A percentile compares a stretch with the other conserved stretches of the same genome.
Evolutionary conservation across 2,329 filamentous ascomycete species (phyloP).

Genomic region (Clarireedia sp.): DNA sequence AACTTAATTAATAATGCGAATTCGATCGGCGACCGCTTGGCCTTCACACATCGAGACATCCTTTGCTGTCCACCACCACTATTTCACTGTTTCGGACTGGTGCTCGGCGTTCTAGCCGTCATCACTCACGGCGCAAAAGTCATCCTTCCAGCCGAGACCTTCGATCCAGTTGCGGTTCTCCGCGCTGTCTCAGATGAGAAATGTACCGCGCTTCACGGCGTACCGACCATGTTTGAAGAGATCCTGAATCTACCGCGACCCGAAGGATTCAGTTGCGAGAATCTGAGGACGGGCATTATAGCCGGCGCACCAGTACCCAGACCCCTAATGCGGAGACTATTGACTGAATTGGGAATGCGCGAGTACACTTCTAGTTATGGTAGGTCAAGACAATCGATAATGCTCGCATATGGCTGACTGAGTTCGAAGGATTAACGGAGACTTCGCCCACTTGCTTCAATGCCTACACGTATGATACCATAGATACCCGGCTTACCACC

Average conservation of each 20-base stretch:
- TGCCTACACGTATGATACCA: conserved; percentile 64
- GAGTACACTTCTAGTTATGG: conserved; percentile 42
- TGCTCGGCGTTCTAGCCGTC: conserved; percentile 47
- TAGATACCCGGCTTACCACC: conserved; percentile 58
- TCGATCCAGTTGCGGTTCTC: conserved; percentile 60
- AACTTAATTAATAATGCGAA: conserved; percentile 23
- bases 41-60: conserved; percentile 55
- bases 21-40: conserved; percentile 32
- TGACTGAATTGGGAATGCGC: conserved; percentile 66
- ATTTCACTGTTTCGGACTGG: conserved; percentile 77
- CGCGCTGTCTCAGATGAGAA: conserved; percentile 57
- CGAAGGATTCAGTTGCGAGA: conserved; percentile 31
- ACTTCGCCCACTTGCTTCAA: conserved; percentile 76
- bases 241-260: conserved; percentile 11
- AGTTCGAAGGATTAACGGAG: conserved; percentile 52
- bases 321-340: conserved; percentile 65
- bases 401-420: not conserved
- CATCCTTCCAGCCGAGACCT: conserved; percentile 68
- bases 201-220: conserved; percentile 71
- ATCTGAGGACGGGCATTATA: conserved; percentile 67
- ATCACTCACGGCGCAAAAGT: conserved; percentile 52
- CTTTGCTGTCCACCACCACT: conserved; percentile 70
- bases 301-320: conserved; percentile 70
- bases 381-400: not conserved
- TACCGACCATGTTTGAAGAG: conserved; percentile 61